Evolutionary conservation across 2,329 filamentous ascomycete genomes (phyloP), one percentile per base, ranked within the genome.

Genomic region (Metarhizium rileyi): DNA sequence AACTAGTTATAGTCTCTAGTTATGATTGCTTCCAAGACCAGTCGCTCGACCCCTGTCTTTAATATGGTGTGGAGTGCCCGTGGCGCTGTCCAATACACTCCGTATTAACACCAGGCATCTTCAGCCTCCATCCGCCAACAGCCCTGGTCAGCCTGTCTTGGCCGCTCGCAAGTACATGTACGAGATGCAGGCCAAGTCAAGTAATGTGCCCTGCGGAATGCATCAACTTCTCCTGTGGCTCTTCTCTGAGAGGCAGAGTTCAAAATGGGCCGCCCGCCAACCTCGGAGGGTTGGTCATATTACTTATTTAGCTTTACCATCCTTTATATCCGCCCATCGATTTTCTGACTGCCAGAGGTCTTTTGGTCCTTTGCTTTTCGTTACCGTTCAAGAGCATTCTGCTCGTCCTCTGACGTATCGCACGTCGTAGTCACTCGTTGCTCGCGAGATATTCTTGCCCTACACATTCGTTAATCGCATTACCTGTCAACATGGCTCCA

Each of bases 371-470:
- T 44, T 44, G 22, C 10, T 22, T 25, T 16, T 25, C 14, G n/a
- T 20, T 40, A 33, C 20, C 45, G 40, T 47, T 40, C 33, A 47
- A 41, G 46, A 48, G 46, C 36, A 41, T 42, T 23, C 59, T 27
- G 65, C 66, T 70, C 64, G 60, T 65, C 61, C 62, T 61, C 59
- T 63, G 71, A 70, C 70, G 70, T 71, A 66, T 63, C 59, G 61
- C 52, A 67, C 70, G 70, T 72, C 70, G 61, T 42, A 68, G 59
- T 55, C 69, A 65, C 52, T 72, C 69, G 53, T 67, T 69, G 14
- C 36, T 28, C 7, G n/a, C n/a, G n/a, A n/a, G n/a, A 20, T 54
- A 16, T 10, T 48, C 51, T 38, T 30, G 25, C 22, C 52, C 38
- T 53, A 50, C 51, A 53, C 54, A 56, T 50, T 56, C 59, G 53